phyloP scores from a whole-genome alignment of 108 stramenopile species.

The Tribonema minus region DNA sequence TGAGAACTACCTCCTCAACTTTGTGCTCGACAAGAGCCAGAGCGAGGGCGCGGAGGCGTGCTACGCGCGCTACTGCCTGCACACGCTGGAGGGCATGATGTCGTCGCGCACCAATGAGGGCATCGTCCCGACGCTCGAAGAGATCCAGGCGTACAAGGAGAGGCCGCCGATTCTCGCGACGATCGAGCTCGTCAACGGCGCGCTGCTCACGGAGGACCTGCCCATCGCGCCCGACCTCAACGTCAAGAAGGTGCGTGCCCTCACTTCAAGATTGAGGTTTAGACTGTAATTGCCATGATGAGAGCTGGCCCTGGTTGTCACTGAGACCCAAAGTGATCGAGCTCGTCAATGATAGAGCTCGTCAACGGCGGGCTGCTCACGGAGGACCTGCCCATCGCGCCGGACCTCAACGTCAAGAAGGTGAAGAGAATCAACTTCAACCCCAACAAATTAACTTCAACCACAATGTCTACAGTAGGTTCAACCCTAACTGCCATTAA shows the following conservation, averaged over 20 bases:
- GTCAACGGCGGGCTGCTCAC: slow-evolving; percentile 62
- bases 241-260: slow-evolving; percentile 59
- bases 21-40: slow-evolving; percentile 55
- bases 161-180: slow-evolving; percentile 64
- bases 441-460: too few species aligned
- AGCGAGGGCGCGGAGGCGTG: slow-evolving; percentile 51
- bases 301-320: too few species aligned
- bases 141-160: slow-evolving; percentile 68
- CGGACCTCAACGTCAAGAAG: slow-evolving; percentile 65
- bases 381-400: slow-evolving; percentile 64
- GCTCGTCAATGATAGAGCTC: slow-evolving; percentile 63
- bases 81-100: slow-evolving; percentile 65
- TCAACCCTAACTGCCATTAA: too few species aligned
- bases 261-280: too few species aligned
- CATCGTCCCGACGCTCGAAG: slow-evolving; percentile 63
- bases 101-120: slow-evolving; percentile 52
- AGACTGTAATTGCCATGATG: too few species aligned
- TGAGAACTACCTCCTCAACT: slow-evolving; percentile 64
- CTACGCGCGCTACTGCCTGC: slow-evolving; percentile 62
- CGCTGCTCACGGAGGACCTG: slow-evolving; percentile 61
- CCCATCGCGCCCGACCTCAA: slow-evolving; percentile 66
- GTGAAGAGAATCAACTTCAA: too few species aligned
- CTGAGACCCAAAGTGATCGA: too few species aligned
- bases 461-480: too few species aligned
- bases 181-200: slow-evolving; percentile 64